Evolutionary conservation across 352 stramenopile species (phyloP), one percentile per base, ranked within the genome.

Genomic region (Pythium brassicae): DNA sequence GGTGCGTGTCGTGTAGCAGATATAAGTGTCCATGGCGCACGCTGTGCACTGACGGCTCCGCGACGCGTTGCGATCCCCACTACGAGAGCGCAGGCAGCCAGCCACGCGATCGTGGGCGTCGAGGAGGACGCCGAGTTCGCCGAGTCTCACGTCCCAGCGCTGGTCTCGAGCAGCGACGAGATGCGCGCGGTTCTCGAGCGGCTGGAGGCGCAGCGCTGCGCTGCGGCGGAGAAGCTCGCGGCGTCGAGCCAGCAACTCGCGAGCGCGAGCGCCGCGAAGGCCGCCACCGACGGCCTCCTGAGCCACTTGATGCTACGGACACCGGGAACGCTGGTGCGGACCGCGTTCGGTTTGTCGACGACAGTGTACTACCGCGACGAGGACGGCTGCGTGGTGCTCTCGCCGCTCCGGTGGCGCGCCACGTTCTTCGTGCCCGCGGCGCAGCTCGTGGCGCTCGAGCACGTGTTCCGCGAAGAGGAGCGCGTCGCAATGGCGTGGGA

Each of bases 41-140:
- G n/a, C n/a, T n/a, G n/a, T n/a, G n/a, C n/a, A n/a, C n/a, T n/a
- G n/a, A n/a, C n/a, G n/a, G n/a, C n/a, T n/a, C n/a, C n/a, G n/a
- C 34, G 34, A 40, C 3, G 9, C 34, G 34, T 19, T 40, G 9
- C 34, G 14, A 40, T 19, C 4, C 9, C 34, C 9, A 40, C 4
- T 20, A 23, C 37, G 10, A 39, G 23, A n/a, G n/a, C n/a, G n/a
- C 52, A 86, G 74, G 53, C 55, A 8, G 76, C 75, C 2, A 69
- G 71, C 52, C 71, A 78, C 32, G 73, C 72, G 0, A 74, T 84
- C 3, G 76, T 87, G 72, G 83, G 80, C 3, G 77, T 89, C 1
- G 78, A 91, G 57, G 78, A 93, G 63, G 80, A 91, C 42, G 80
- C 80, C 1, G 76, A 89, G 51, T 86, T 91, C 53, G 78, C 80